Percentiles rank a stretch among this genome's conserved stretches.
Evolutionary conservation across 108 stramenopile species (phyloP).

Genomic region (Conticribra weissflogii): DNA sequence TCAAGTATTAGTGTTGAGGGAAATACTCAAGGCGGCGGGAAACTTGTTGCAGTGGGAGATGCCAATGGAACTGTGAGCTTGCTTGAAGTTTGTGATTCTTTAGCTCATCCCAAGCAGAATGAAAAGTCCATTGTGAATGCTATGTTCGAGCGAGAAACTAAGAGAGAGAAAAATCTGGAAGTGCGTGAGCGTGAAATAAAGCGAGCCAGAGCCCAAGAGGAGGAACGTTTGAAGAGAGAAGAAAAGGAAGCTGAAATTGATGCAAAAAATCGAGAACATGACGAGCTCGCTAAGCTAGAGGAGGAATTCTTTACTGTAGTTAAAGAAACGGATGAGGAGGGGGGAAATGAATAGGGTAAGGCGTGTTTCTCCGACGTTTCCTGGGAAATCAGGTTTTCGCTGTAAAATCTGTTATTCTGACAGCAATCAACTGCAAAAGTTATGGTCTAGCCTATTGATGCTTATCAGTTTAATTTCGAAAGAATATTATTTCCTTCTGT

Average conservation of each 20-base stretch:
- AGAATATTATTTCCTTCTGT: no score
- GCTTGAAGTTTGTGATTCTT: conserved; percentile 78
- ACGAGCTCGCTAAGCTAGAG: conserved; percentile 15
- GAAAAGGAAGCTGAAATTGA: conserved; percentile 20
- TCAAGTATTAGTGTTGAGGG: conserved; percentile 77
- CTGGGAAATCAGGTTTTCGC: no score
- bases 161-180: conserved; percentile 86
- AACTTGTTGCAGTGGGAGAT: conserved; percentile 87
- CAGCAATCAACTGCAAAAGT: no score
- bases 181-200: conserved; percentile 57
- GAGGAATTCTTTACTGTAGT: conserved; percentile 10
- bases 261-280: conserved; percentile 10
- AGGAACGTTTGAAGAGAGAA: conserved; percentile 51
- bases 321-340: background rate
- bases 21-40: conserved; percentile 61
- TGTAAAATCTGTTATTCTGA: no score
- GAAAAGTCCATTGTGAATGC: conserved; percentile 75
- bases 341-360: no score
- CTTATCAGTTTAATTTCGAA: no score
- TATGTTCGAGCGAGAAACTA: conserved; percentile 88
- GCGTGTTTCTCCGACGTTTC: no score
- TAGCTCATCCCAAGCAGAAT: conserved; percentile 58
- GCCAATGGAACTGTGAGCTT: conserved; percentile 83
- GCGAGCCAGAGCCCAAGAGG: conserved; percentile 40
- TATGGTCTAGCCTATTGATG: no score